Percentiles rank a stretch among this genome's conserved stretches.
Evolutionary conservation across 306 rosid species (phyloP).

Genomic region (Quercus rubra): DNA sequence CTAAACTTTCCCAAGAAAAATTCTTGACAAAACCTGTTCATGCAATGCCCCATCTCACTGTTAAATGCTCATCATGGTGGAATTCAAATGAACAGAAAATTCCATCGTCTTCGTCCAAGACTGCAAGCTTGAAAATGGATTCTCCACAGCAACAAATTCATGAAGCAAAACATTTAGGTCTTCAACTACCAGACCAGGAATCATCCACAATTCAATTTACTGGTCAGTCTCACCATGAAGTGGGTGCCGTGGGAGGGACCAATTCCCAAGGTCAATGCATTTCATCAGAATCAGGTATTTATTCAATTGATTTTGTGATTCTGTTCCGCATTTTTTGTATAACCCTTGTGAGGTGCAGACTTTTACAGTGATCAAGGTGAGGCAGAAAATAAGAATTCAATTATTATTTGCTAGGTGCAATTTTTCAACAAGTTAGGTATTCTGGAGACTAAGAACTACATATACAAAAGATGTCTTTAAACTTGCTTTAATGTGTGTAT

Average conservation of each 20-base stretch:
- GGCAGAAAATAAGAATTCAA: background rate
- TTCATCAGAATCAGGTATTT: slow-evolving; percentile 46
- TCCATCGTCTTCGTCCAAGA: slow-evolving; percentile 5
- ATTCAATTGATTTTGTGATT: background rate
- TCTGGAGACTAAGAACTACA: background rate
- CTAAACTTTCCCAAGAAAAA: slow-evolving; percentile 16
- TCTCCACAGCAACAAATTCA: slow-evolving; percentile 15
- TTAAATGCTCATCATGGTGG: slow-evolving; percentile 9
- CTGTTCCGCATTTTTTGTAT: background rate
- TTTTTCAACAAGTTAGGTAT: background rate
- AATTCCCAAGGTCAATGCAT: slow-evolving; percentile 32
- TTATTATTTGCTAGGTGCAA: background rate
- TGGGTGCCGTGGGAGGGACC: slow-evolving; percentile 18
- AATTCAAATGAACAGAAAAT: slow-evolving; percentile 25
- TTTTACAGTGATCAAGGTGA: background rate
- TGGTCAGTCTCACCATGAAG: slow-evolving; percentile 22
- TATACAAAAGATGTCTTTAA: background rate
- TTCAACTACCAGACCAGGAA: slow-evolving; percentile 21
- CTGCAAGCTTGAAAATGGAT: slow-evolving; percentile 12
- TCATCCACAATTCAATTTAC: slow-evolving; percentile 19
- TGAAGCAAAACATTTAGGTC: slow-evolving; percentile 27
- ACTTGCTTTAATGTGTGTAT: background rate
- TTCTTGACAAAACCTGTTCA: background rate
- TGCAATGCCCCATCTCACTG: slow-evolving; percentile 14
- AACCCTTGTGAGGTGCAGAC: background rate